A percentile compares a stretch with the other conserved stretches of the same genome.
These are phyloP conservation scores for Trichoderma simmonsii DNA, from an alignment of 2,329 filamentous ascomycete species.

Conservation along the genomic window DNA sequence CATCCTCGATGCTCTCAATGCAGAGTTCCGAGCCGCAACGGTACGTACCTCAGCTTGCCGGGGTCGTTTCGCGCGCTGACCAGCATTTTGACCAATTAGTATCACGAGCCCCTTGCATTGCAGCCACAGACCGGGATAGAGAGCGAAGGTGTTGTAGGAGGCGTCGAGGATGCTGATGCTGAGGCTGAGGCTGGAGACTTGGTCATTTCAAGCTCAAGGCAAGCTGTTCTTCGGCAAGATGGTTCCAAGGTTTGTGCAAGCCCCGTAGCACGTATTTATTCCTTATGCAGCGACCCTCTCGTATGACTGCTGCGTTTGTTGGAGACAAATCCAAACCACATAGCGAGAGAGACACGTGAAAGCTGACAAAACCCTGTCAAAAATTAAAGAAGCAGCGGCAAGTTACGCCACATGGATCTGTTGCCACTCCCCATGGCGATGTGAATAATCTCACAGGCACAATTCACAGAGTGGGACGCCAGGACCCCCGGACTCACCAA, in stretches of 20 bases:
- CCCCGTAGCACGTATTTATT: neutral
- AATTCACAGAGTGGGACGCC: slow-evolving; percentile 12
- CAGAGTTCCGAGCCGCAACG: slow-evolving; percentile 35
- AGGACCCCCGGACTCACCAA: neutral
- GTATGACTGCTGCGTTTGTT: neutral
- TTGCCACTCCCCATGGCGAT: neutral
- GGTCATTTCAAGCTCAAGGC: neutral
- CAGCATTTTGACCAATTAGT: slow-evolving; percentile 7
- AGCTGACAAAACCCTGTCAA: neutral
- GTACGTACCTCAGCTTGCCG: slow-evolving; percentile 17
- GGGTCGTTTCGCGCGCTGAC: neutral
- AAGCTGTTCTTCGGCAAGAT: neutral
- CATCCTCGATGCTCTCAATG: slow-evolving; percentile 38
- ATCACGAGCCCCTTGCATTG: neutral
- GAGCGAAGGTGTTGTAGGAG: neutral
- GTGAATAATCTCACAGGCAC: slow-evolving; percentile 1
- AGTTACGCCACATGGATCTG: slow-evolving; percentile 4
- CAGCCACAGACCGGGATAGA: neutral
- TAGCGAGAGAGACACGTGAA: neutral
- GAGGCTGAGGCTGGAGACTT: neutral
- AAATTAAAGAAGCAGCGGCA: neutral
- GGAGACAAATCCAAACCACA: neutral
- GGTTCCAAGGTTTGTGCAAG: neutral
- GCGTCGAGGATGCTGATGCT: neutral
- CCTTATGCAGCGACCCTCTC: neutral